These are phyloP conservation scores for Fusarium austroafricanum DNA, from an alignment of 2,329 filamentous ascomycete genomes.

Conservation along the genomic window DNA sequence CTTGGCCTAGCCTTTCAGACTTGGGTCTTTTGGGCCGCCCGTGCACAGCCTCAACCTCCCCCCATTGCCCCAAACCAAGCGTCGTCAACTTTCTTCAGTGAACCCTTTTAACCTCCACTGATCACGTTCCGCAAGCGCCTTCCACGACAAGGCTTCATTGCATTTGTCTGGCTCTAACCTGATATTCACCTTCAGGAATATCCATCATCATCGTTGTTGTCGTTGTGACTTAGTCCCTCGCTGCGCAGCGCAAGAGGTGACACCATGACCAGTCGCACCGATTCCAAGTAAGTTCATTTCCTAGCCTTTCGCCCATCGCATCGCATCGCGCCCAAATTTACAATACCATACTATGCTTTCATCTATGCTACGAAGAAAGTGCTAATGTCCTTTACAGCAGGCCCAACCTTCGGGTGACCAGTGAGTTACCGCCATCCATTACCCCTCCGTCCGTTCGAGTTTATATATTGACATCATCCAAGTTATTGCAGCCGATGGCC, in stretches of 20 bases:
- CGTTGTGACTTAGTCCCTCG: constrained; percentile 44
- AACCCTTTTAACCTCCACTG: constrained; percentile 32
- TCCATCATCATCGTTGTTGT: constrained; percentile 31
- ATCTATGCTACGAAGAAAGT: constrained; percentile 10
- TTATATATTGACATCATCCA: constrained; percentile 54
- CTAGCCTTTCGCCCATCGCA: constrained; percentile 18
- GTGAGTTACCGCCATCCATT: constrained; percentile 64
- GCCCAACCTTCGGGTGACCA: constrained; percentile 92
- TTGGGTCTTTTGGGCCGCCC: constrained; percentile 44
- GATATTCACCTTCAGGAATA: constrained; percentile 18
- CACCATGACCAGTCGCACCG: constrained; percentile 52
- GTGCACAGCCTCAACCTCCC: constrained; percentile 49
- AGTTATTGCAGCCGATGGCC: constrained; percentile 98
- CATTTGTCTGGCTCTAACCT: constrained; percentile 29
- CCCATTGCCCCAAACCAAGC: constrained; percentile 39
- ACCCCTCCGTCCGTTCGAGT: constrained; percentile 37
- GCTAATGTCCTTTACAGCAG: constrained; percentile 64
- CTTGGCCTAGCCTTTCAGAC: constrained; percentile 13
- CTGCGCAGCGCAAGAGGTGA: constrained; percentile 45
- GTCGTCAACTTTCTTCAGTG: constrained; percentile 45
- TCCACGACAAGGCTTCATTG: constrained; percentile 35
- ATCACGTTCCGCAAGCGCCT: constrained; percentile 27
- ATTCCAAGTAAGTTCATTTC: constrained; percentile 51
- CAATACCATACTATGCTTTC: neutral
- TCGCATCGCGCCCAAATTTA: constrained; percentile 19